Evolutionary conservation across 2,329 filamentous ascomycete genomes (phyloP), one percentile per base, ranked within the genome.

Genomic region (Penicillium sp.): DNA sequence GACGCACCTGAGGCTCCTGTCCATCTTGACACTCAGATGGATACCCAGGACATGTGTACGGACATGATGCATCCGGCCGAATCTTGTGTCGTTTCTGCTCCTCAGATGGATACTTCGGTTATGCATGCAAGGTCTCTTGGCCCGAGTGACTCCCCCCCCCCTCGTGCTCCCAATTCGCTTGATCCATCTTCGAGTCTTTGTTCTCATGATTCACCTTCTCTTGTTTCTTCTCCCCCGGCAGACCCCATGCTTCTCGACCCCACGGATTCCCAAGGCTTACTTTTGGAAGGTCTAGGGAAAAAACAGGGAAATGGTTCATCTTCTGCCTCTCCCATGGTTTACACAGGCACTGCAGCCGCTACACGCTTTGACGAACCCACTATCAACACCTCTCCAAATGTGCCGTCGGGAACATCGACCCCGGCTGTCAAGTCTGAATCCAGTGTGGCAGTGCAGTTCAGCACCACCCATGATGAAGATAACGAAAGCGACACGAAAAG

Each of bases 401-500:
- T 54, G 55, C n/a, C 39, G 27, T 3, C 58, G 45, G 41, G 53
- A 13, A 60, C 50, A 5, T 63, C 66, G 34, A 67, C 57, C 46
- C 61, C 64, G 15, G 60, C 64, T 27, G 57, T 58, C 7, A 58
- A 62, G 19, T 21, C 53, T 16, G 64, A 59, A 13, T 41, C 63
- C 4, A 60, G 64, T 4, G n/a, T 72, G 21, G 61, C 68, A 25
- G 62, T 74, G 13, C 60, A 68, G 44, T 75, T 75, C 48, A 60
- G 63, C n/a, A 70, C 52, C n/a, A 36, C 56, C 1, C 52, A 66
- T 40, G 60, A 62, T n/a, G 65, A 72, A 10, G 63, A 33, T 4
- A 57, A 66, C 21, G 68, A 61, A 11, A 65, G 59, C 34, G 68
- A 69, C 34, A 55, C 57, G 3, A 76, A 76, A 61, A 69, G 73